Evolutionary conservation across 2,329 filamentous ascomycete species (phyloP).

Genomic region (Colletotrichum sojae): DNA sequence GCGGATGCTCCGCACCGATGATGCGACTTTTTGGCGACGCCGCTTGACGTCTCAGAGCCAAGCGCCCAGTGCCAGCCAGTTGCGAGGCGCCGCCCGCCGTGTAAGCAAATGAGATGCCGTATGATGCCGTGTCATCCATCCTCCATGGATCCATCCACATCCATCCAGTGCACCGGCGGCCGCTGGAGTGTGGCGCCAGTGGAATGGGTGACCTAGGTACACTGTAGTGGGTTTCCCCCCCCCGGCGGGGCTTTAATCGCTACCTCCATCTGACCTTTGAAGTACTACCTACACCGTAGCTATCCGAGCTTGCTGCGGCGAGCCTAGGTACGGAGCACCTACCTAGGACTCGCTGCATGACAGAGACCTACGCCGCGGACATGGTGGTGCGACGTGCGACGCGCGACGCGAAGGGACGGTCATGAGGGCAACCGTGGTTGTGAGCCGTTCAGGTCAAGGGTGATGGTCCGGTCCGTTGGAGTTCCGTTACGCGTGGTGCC

Average conservation of each 20-base stretch:
- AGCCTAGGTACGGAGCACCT: too few relatives aligned
- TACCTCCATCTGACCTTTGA: too few relatives aligned
- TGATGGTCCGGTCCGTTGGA: background rate
- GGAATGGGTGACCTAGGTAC: too few relatives aligned
- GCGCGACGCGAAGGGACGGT: background rate
- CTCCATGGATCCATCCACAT: background rate
- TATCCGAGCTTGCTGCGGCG: too few relatives aligned
- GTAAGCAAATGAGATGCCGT: background rate
- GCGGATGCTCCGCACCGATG: background rate
- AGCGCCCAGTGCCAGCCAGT: background rate
- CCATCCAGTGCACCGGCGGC: constrained; percentile 10
- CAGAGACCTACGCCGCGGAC: constrained; percentile 19
- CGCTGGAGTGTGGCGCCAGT: constrained; percentile 4
- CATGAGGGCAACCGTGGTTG: too few relatives aligned
- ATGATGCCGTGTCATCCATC: background rate
- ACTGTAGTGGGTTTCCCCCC: too few relatives aligned
- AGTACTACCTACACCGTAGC: too few relatives aligned
- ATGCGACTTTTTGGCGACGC: background rate
- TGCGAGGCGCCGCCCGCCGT: too few relatives aligned
- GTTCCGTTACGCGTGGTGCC: background rate
- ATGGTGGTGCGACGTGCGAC: constrained; percentile 20
- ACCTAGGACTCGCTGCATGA: too few relatives aligned
- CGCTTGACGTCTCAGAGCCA: background rate
- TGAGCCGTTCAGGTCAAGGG: too few relatives aligned
- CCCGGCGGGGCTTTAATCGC: too few relatives aligned